Evolutionary conservation across 1,139 yeast genomes (phyloP).

Genomic region (Debaryomyces nepalensis): DNA sequence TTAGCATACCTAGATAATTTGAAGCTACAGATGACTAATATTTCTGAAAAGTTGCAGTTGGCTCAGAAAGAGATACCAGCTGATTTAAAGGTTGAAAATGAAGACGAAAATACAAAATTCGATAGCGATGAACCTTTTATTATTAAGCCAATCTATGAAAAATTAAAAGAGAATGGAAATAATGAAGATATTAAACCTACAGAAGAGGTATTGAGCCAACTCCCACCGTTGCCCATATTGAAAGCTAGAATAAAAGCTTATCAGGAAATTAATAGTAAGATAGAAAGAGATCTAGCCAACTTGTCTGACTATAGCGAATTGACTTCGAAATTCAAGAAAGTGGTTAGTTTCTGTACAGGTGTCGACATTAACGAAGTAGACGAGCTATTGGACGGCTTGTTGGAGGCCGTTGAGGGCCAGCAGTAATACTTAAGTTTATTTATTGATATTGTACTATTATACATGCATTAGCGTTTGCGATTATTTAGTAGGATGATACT

Average conservation of each 20-base stretch:
- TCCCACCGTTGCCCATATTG: slow-evolving; percentile 68
- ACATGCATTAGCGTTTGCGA: slow-evolving; percentile 3
- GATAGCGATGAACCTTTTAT: slow-evolving; percentile 90
- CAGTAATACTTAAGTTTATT: slow-evolving; percentile 17
- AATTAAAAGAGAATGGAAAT: slow-evolving; percentile 41
- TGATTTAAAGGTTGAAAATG: slow-evolving; percentile 19
- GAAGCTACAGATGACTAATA: slow-evolving; percentile 49
- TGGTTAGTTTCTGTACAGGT: slow-evolving; percentile 88
- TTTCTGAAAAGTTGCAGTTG: slow-evolving; percentile 40
- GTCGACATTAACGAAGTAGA: slow-evolving; percentile 79
- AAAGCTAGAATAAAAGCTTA: slow-evolving; percentile 84
- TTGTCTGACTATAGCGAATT: slow-evolving; percentile 61
- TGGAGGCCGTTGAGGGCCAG: slow-evolving; percentile 85
- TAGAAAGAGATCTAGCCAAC: slow-evolving; percentile 56
- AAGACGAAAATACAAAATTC: slow-evolving; percentile 35
- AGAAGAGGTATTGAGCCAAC: slow-evolving; percentile 31
- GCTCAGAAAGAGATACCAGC: slow-evolving; percentile 30
- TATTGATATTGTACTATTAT: slow-evolving; percentile 11
- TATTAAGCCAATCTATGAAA: slow-evolving; percentile 59
- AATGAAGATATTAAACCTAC: slow-evolving; percentile 32
- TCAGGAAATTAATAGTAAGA: slow-evolving; percentile 36
- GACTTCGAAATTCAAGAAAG: slow-evolving; percentile 85
- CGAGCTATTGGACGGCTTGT: slow-evolving; percentile 76
- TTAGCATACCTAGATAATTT: slow-evolving; percentile 44
- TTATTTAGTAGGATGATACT: slow-evolving; percentile 5